A percentile compares a stretch with the other conserved stretches of the same genome.
Evolutionary conservation across 768 basidiomycete species (phyloP).

Genomic region (Amanita muscaria): DNA sequence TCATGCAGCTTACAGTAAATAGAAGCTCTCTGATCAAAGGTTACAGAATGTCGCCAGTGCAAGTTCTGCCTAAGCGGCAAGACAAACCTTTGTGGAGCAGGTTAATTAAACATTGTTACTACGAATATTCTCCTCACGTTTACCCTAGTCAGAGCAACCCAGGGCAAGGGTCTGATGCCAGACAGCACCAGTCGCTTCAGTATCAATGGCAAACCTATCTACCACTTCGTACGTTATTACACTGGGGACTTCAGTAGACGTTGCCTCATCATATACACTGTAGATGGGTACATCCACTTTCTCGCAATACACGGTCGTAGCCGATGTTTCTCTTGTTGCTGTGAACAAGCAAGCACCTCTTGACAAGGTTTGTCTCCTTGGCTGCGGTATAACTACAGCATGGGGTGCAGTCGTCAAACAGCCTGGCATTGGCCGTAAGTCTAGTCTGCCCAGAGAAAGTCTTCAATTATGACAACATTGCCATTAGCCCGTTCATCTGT

Average conservation of each 20-base stretch:
- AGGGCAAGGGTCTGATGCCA: conserved; percentile 93
- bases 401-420: conserved; percentile 96
- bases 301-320: conserved; percentile 99
- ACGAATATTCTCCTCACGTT: not conserved
- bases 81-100: conserved; percentile 96
- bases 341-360: conserved; percentile 81
- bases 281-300: conserved; percentile 99
- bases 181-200: conserved; percentile 85
- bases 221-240: conserved; percentile 71
- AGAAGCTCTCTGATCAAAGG: not conserved
- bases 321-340: conserved; percentile 92
- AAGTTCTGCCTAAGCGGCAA: conserved; percentile 99
- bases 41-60: conserved; percentile 84
- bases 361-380: conserved; percentile 94
- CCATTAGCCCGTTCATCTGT: conserved; percentile 70
- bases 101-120: conserved; percentile 25
- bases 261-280: conserved; percentile 1
- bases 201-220: conserved; percentile 75
- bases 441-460: conserved; percentile 9
- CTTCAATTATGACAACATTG: not conserved
- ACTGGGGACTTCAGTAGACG: not conserved
- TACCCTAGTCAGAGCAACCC: conserved; percentile 72
- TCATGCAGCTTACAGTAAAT: conserved; percentile 2
- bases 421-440: conserved; percentile 61
- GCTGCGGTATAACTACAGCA: conserved; percentile 96